These are phyloP conservation scores for Pythium angustatum DNA, from an alignment of 352 stramenopile species.

Conservation along the genomic window DNA sequence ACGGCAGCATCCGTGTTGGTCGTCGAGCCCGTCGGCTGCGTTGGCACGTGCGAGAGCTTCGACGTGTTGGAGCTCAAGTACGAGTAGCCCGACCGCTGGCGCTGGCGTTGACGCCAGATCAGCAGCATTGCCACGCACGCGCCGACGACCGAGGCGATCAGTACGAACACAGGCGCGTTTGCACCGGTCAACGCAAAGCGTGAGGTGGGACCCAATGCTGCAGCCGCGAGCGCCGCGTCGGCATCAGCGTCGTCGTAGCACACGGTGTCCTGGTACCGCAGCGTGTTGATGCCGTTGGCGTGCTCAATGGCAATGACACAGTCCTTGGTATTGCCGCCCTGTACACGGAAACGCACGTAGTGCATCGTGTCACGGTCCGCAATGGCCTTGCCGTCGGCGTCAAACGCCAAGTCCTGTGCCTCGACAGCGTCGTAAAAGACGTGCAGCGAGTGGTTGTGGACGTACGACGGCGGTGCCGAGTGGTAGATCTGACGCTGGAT, in stretches of 20 bases:
- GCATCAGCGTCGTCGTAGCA: constrained; percentile 43
- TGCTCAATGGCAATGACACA: constrained; percentile 59
- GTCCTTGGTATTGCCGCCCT: constrained; percentile 35
- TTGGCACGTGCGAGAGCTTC: constrained; percentile 40
- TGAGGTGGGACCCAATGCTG: background rate
- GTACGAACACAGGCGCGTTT: constrained; percentile 38
- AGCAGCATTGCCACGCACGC: constrained; percentile 38
- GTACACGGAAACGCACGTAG: constrained; percentile 59
- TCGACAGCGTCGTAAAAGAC: constrained; percentile 57
- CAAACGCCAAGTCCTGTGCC: constrained; percentile 46
- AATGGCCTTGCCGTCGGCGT: constrained; percentile 21
- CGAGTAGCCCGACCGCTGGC: constrained; percentile 59
- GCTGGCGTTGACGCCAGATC: constrained; percentile 44
- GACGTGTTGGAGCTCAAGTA: constrained; percentile 56
- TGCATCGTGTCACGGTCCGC: constrained; percentile 36
- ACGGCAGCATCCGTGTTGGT: constrained; percentile 35
- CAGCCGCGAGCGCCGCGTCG: constrained; percentile 27
- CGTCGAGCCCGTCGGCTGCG: background rate
- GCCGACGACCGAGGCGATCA: constrained; percentile 42
- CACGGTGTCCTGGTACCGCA: constrained; percentile 55
- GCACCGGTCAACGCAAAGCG: constrained; percentile 29
- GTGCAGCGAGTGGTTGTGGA: constrained; percentile 42
- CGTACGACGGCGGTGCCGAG: constrained; percentile 35
- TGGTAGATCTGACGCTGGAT: constrained; percentile 51
- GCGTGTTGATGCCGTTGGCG: constrained; percentile 40